Evolutionary conservation across 73 alveolate species (phyloP).

Genomic region (Effrenium voratum): DNA sequence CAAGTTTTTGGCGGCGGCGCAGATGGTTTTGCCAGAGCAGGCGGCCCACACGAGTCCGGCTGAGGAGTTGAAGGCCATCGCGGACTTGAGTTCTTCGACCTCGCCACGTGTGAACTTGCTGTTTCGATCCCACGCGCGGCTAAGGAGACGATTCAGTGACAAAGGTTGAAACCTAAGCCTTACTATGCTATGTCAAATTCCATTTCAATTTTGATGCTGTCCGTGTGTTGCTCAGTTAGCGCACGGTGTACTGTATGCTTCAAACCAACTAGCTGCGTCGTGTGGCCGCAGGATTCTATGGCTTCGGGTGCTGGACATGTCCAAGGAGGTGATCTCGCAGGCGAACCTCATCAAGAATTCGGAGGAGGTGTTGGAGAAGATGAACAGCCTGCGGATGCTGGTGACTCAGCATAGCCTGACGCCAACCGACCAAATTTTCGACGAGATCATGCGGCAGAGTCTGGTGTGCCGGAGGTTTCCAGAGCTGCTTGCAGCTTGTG

Average conservation of each 20-base stretch:
- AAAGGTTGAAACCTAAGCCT: neutral
- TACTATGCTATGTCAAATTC: neutral
- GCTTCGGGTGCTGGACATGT: neutral
- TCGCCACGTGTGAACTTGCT: neutral
- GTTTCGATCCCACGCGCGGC: neutral
- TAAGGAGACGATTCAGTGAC: neutral
- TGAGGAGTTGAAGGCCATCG: neutral
- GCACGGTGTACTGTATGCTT: neutral
- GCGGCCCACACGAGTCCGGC: too few species aligned
- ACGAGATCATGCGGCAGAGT: neutral
- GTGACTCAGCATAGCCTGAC: neutral
- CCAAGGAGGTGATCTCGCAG: neutral
- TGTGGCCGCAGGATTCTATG: neutral
- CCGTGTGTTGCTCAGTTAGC: neutral
- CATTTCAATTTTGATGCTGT: neutral
- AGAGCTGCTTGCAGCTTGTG: neutral
- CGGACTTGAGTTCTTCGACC: neutral
- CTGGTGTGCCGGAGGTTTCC: too few species aligned
- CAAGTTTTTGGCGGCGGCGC: neutral
- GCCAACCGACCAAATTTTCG: neutral
- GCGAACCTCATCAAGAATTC: neutral
- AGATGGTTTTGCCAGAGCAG: neutral
- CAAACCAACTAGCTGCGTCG: neutral
- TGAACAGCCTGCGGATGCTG: neutral
- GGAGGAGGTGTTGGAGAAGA: neutral